Evolutionary conservation across 306 rosid genomes (phyloP).

Genomic region (Gastrolobium villosum): DNA sequence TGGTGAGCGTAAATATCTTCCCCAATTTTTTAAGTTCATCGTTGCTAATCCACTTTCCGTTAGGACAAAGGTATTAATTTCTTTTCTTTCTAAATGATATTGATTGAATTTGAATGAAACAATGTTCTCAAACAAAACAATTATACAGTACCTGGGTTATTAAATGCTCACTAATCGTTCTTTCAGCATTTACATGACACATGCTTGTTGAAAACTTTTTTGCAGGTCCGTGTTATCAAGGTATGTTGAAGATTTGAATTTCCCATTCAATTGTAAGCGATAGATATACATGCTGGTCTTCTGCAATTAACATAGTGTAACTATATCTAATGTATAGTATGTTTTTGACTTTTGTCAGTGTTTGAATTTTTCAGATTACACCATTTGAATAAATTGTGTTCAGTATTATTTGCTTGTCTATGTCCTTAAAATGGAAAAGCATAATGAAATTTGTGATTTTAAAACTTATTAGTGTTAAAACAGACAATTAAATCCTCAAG

Average conservation of each 20-base stretch:
- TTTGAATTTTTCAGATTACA: slow-evolving; percentile 26
- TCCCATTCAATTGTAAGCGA: slow-evolving; percentile 53
- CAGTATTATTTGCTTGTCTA: slow-evolving; percentile 24
- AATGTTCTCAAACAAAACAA: slow-evolving; percentile 14
- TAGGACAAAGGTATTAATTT: slow-evolving; percentile 84
- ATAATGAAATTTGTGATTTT: neutral
- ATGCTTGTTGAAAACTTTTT: slow-evolving; percentile 46
- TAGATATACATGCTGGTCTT: slow-evolving; percentile 38
- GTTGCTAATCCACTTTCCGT: slow-evolving; percentile 97
- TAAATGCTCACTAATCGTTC: slow-evolving; percentile 31
- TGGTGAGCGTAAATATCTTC: slow-evolving; percentile 95
- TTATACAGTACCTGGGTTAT: slow-evolving; percentile 15
- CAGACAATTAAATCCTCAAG: slow-evolving; percentile 5
- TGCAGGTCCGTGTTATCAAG: slow-evolving; percentile 98
- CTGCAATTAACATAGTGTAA: neutral
- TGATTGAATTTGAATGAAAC: slow-evolving; percentile 25
- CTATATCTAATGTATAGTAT: slow-evolving; percentile 5
- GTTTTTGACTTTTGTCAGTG: slow-evolving; percentile 10
- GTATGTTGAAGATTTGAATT: slow-evolving; percentile 70
- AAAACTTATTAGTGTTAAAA: neutral
- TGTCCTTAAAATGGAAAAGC: slow-evolving; percentile 17
- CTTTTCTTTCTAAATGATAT: slow-evolving; percentile 33
- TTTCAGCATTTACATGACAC: slow-evolving; percentile 39
- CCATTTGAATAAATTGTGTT: slow-evolving; percentile 15
- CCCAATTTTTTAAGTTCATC: slow-evolving; percentile 94